Conservation (phyloP, 257 asterid species). For the Echium plantagineum region DNA sequence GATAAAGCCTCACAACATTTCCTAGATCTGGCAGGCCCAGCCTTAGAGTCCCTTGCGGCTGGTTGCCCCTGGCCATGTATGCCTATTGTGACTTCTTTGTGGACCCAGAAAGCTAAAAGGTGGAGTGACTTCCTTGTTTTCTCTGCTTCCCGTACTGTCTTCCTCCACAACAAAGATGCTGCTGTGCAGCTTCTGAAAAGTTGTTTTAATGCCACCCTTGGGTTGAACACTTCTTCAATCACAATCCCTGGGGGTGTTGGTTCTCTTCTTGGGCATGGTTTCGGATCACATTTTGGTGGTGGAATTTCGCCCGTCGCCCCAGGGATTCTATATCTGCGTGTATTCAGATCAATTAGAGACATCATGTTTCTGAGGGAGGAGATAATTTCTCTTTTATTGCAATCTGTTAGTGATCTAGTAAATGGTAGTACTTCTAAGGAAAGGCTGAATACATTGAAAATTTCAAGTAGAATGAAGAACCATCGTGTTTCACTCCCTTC, state of each 20-base stretch:
- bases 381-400: slow-evolving; percentile 61
- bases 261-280: slow-evolving; percentile 93
- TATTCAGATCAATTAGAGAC: slow-evolving; percentile 68
- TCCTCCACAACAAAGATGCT: slow-evolving; percentile 83
- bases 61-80: slow-evolving; percentile 99
- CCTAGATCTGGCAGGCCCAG: slow-evolving; percentile 93
- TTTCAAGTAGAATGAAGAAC: slow-evolving; percentile 28
- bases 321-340: slow-evolving; percentile 77
- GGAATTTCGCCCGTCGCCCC: slow-evolving; percentile 95
- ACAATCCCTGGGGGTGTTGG: slow-evolving; percentile 81
- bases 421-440: slow-evolving; percentile 21
- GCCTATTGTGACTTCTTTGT: slow-evolving; percentile 91
- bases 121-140: slow-evolving; percentile 93
- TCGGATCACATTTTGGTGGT: slow-evolving; percentile 77
- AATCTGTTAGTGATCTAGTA: slow-evolving; percentile 61
- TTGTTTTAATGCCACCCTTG: slow-evolving; percentile 65
- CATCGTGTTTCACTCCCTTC: slow-evolving; percentile 59
- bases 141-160: slow-evolving; percentile 92
- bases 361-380: slow-evolving; percentile 81
- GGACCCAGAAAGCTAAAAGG: slow-evolving; percentile 91
- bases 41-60: slow-evolving; percentile 90
- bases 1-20: slow-evolving; percentile 90
- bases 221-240: slow-evolving; percentile 42
- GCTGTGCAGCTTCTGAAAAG: slow-evolving; percentile 80
- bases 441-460: slow-evolving; percentile 22